These are phyloP conservation scores for Pleurostoma richardsiae DNA, from an alignment of 2,329 filamentous ascomycete genomes.

Conservation along the genomic window DNA sequence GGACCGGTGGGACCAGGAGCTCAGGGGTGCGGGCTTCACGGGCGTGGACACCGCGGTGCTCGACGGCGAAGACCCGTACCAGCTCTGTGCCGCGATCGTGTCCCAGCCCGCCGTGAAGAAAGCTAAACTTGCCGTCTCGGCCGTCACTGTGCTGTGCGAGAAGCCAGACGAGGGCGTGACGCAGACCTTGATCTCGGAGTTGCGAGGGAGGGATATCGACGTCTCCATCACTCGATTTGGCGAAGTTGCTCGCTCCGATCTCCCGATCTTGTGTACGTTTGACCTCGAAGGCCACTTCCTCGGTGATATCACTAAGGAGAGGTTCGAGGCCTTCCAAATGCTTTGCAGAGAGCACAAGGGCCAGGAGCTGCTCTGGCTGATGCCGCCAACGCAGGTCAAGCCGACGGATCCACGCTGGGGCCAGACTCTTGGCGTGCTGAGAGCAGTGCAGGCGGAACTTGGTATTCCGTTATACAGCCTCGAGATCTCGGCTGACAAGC, in stretches of 20 bases:
- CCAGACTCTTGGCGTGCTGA: constrained; percentile 2
- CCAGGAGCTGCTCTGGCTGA: constrained; percentile 2
- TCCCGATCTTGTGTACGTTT: constrained; percentile 3
- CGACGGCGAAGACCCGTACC: background rate
- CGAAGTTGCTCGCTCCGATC: constrained; percentile 17
- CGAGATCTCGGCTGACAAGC: constrained; percentile 3
- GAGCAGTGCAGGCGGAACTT: constrained; percentile 4
- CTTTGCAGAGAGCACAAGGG: background rate
- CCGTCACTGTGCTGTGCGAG: background rate
- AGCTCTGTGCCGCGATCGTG: constrained; percentile 1
- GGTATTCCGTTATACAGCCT: constrained; percentile 5
- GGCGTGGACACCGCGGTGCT: background rate
- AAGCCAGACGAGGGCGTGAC: background rate
- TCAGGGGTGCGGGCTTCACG: background rate
- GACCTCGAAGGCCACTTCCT: constrained; percentile 4
- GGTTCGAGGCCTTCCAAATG: background rate
- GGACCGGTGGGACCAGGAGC: background rate
- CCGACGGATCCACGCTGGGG: constrained; percentile 4
- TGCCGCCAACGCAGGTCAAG: constrained; percentile 1
- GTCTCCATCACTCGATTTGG: constrained; percentile 18
- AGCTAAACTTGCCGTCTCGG: background rate
- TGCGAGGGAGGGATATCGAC: background rate
- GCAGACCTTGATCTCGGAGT: background rate
- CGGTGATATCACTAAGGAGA: background rate
- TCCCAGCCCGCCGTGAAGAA: background rate